These are phyloP conservation scores for Corymbia citriodora DNA, from an alignment of 441 rosid species.

Conservation along the genomic window DNA sequence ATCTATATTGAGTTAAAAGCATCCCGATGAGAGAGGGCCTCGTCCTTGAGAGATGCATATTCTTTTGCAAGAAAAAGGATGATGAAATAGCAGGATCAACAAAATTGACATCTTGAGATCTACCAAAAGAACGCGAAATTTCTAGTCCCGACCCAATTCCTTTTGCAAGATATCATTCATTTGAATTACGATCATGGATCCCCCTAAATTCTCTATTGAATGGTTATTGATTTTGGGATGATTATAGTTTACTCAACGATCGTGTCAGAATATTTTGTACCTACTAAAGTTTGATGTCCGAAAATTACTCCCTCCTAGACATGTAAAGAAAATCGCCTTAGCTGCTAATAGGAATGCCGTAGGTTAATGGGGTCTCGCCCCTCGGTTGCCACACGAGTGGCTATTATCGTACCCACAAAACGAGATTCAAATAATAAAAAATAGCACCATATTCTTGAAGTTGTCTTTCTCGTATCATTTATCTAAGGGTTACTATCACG, in stretches of 20 bases:
- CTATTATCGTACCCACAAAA: background rate
- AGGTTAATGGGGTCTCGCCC: rapidly evolving
- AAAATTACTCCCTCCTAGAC: background rate
- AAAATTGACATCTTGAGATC: too few relatives aligned
- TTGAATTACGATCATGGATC: background rate
- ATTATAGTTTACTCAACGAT: background rate
- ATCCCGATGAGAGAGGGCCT: too few relatives aligned
- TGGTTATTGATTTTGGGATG: background rate
- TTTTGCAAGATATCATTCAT: background rate
- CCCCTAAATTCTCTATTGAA: background rate
- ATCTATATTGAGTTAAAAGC: too few relatives aligned
- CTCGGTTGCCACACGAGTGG: background rate
- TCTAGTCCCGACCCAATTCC: background rate
- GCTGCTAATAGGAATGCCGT: background rate
- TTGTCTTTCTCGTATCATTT: background rate
- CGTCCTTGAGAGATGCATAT: too few relatives aligned
- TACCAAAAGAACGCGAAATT: too few relatives aligned
- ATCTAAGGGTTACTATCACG: too few relatives aligned
- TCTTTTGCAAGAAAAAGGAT: too few relatives aligned
- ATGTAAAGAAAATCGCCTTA: background rate
- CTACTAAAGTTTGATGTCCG: background rate
- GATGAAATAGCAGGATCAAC: background rate
- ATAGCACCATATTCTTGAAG: background rate
- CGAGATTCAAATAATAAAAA: background rate
- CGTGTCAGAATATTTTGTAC: rapidly evolving